phyloP scores from a whole-genome alignment of 1,139 yeast genomes.

The Yamadazyma oceani region DNA sequence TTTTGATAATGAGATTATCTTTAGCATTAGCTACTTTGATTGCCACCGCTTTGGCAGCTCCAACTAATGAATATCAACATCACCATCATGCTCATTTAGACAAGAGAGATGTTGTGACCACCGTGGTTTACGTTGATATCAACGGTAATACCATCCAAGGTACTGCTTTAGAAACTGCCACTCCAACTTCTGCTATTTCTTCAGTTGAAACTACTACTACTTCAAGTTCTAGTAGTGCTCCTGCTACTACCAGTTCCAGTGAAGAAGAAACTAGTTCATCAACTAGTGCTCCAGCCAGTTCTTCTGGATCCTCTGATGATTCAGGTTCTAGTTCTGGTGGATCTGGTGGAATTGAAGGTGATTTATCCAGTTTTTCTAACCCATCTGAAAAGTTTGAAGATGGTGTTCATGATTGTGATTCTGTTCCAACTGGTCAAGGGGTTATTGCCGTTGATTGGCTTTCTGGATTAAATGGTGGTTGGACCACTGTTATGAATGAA shows the following conservation, averaged over 20 bases:
- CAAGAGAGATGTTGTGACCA: slow-evolving; percentile 45
- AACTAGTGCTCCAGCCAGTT: slow-evolving; percentile 12
- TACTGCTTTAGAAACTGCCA: slow-evolving; percentile 7
- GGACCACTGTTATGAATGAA: slow-evolving; percentile 74
- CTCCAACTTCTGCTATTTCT: slow-evolving; percentile 10
- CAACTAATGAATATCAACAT: slow-evolving; percentile 35
- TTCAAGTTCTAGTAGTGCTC: slow-evolving; percentile 18
- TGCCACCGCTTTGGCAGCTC: slow-evolving; percentile 46
- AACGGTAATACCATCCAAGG: slow-evolving; percentile 28
- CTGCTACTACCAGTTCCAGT: slow-evolving; percentile 16
- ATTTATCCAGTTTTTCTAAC: slow-evolving; percentile 50
- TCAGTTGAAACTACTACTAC: slow-evolving; percentile 12
- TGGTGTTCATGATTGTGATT: slow-evolving; percentile 72
- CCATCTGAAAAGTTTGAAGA: slow-evolving; percentile 70
- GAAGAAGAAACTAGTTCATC: slow-evolving; percentile 23
- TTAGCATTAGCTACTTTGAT: slow-evolving; percentile 35
- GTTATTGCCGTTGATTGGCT: slow-evolving; percentile 82
- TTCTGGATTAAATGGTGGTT: slow-evolving; percentile 70
- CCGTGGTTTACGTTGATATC: slow-evolving; percentile 39
- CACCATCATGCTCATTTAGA: slow-evolving; percentile 36
- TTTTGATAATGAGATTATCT: slow-evolving; percentile 30
- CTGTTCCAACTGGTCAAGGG: slow-evolving; percentile 91
- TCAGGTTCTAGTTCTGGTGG: slow-evolving; percentile 24
- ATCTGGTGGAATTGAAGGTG: slow-evolving; percentile 51
- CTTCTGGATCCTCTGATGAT: slow-evolving; percentile 18